Percentiles rank a stretch among this genome's conserved stretches.
phyloP scores from a whole-genome alignment of 352 stramenopile genomes.

The Blastocystis sp. region DNA sequence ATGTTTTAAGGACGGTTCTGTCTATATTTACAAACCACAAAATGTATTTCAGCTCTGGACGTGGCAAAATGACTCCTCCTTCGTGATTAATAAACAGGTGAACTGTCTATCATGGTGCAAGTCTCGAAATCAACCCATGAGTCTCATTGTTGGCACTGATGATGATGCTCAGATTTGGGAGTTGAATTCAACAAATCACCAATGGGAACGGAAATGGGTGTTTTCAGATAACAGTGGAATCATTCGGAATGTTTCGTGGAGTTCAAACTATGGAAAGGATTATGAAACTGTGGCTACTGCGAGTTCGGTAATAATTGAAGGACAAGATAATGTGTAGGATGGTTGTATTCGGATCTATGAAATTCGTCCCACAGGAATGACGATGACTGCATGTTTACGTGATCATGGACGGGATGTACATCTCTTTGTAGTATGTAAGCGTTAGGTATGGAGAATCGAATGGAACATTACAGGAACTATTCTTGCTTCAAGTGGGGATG shows the following conservation, averaged over 20 bases:
- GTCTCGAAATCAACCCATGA: neutral
- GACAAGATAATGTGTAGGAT: conserved; percentile 1
- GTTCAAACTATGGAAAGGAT: conserved; percentile 7
- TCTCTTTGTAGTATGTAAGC: neutral
- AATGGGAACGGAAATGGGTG: neutral
- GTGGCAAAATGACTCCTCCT: neutral
- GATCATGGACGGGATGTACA: conserved; percentile 15
- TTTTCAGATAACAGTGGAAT: neutral
- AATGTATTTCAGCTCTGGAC: neutral
- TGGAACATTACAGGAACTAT: conserved; percentile 51
- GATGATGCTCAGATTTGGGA: conserved; percentile 36
- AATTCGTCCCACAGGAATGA: neutral
- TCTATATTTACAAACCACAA: conserved; percentile 25
- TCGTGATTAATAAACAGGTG: neutral
- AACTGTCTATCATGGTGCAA: conserved; percentile 45
- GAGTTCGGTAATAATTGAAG: neutral
- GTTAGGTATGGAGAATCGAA: conserved; percentile 42
- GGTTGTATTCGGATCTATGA: conserved; percentile 44
- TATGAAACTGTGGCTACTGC: conserved; percentile 28
- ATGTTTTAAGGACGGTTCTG: conserved; percentile 28
- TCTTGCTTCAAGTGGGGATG: conserved; percentile 17
- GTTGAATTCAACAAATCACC: neutral
- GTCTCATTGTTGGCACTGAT: neutral
- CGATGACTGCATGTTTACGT: neutral
- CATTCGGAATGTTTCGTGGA: conserved; percentile 23